Conservation (phyloP, 1,284 basidiomycete genomes). For the Ustilago tritici region DNA sequence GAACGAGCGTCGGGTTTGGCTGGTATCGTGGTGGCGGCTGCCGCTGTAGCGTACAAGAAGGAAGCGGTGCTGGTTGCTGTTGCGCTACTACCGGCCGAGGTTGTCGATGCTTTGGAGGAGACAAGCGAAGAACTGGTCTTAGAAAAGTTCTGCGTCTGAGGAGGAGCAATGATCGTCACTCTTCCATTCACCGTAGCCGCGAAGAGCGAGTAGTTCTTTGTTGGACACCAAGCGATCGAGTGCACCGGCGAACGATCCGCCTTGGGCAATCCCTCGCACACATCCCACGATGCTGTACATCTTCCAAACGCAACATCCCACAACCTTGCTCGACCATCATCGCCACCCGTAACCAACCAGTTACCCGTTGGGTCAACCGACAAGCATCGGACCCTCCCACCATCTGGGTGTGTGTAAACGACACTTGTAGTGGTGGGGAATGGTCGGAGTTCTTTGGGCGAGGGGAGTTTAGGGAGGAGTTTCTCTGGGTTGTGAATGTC, state of each 20-base stretch:
- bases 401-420: conserved; percentile 78
- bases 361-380: conserved; percentile 87
- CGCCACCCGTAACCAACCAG: conserved; percentile 93
- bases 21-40: conserved; percentile 47
- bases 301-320: conserved; percentile 96
- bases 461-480: conserved; percentile 94
- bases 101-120: conserved; percentile 55
- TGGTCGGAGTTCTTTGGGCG: conserved; percentile 88
- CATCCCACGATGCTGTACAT: conserved; percentile 88
- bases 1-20: conserved; percentile 43
- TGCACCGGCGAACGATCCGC: conserved; percentile 74
- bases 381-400: conserved; percentile 79
- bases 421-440: conserved; percentile 91
- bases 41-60: conserved; percentile 59
- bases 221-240: conserved; percentile 92
- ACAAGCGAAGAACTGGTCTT: conserved; percentile 70
- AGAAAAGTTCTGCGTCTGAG: conserved; percentile 70
- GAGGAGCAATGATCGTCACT: conserved; percentile 85
- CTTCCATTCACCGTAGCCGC: conserved; percentile 77
- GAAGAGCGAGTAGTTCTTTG: conserved; percentile 84
- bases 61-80: conserved; percentile 52
- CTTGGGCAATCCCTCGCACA: conserved; percentile 70
- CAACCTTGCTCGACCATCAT: conserved; percentile 85
- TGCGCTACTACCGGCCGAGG: conserved; percentile 55
- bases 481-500: conserved; percentile 77